phyloP scores from a whole-genome alignment of 139 green algal species.

The Diplosphaera chodatii region DNA sequence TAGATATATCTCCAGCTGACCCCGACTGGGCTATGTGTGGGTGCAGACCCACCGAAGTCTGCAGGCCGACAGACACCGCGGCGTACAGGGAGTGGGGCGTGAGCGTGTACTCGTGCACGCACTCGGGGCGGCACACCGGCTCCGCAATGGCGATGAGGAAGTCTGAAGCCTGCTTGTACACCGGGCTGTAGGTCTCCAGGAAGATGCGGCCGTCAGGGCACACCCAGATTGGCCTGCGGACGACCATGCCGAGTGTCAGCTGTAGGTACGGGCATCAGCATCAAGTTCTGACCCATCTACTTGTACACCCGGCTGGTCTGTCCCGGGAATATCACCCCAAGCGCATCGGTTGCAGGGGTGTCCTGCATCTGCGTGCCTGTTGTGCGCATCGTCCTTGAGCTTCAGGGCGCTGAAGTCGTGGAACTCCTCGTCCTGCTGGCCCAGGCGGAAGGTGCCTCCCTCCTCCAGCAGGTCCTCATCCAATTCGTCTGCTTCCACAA shows the following conservation, averaged over 20 bases:
- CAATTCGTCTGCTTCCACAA: slow-evolving; percentile 31
- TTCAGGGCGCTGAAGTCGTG: slow-evolving; percentile 61
- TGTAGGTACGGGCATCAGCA: no score
- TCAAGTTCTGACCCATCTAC: no score
- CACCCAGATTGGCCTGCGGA: slow-evolving; percentile 86
- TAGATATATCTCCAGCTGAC: no score
- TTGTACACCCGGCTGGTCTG: no score
- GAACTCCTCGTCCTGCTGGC: slow-evolving; percentile 32
- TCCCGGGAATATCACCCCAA: no score
- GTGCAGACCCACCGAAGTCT: slow-evolving; percentile 39
- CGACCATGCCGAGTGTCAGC: not conserved
- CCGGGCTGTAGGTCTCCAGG: slow-evolving; percentile 91
- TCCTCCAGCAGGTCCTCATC: slow-evolving; percentile 33
- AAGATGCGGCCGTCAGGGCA: slow-evolving; percentile 93
- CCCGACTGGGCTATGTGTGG: no score
- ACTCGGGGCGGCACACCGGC: slow-evolving; percentile 85
- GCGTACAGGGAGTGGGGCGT: slow-evolving; percentile 96
- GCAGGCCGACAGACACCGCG: slow-evolving; percentile 90
- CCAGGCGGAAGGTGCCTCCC: slow-evolving; percentile 16
- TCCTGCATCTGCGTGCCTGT: slow-evolving; percentile 31
- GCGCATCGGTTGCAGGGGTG: no score
- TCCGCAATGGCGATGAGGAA: slow-evolving; percentile 98
- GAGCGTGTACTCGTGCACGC: slow-evolving; percentile 91
- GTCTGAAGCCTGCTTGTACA: slow-evolving; percentile 97
- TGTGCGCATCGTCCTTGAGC: slow-evolving; percentile 82